Percentiles rank a stretch among this genome's conserved stretches.
These are phyloP conservation scores for Volvox carteri DNA, from an alignment of 163 green algal species.

Conservation along the genomic window DNA sequence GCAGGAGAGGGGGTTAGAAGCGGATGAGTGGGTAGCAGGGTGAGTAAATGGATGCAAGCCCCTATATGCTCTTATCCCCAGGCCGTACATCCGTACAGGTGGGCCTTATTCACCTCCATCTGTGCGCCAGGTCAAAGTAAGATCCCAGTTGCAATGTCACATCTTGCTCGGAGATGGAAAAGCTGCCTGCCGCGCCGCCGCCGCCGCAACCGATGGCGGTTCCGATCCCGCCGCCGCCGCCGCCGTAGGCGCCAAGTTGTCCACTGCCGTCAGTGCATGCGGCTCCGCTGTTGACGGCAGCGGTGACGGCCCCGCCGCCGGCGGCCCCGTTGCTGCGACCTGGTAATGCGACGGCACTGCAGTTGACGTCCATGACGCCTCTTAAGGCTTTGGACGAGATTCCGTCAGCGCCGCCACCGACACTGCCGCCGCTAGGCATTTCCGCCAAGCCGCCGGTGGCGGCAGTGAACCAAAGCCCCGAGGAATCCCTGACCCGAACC, in stretches of 20 bases:
- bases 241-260: no score
- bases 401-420: neutral
- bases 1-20: no score
- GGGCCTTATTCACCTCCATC: neutral
- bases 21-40: no score
- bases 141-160: neutral
- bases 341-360: neutral
- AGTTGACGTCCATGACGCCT: neutral
- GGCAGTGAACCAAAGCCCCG: no score
- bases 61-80: no score
- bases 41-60: no score
- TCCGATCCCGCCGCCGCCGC: neutral
- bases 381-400: neutral
- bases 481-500: no score
- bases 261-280: no score
- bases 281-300: neutral
- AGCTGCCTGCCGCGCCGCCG: neutral
- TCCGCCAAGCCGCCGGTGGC: neutral
- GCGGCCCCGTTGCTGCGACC: neutral
- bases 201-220: neutral
- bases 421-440: neutral
- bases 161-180: neutral
- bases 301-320: no score
- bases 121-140: neutral
- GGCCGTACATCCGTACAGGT: no score